These are phyloP conservation scores for Agapanthus africanus DNA, from an alignment of 106 monocot species.

Conservation along the genomic window DNA sequence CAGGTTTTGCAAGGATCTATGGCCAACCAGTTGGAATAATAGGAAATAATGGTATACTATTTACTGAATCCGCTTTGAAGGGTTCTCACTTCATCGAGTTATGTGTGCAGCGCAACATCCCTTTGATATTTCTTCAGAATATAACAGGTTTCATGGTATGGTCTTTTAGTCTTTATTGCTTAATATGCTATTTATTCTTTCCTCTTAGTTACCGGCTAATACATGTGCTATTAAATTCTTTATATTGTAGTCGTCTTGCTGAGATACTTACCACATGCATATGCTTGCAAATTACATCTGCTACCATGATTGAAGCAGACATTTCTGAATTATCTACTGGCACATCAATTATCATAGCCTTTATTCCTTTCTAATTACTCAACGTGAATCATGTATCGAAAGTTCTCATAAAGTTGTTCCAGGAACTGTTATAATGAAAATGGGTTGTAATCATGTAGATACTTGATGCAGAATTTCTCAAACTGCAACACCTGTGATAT, in stretches of 20 bases:
- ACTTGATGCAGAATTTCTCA: too few relatives aligned
- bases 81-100: conserved; percentile 92
- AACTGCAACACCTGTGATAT: too few relatives aligned
- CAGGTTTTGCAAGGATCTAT: conserved; percentile 94
- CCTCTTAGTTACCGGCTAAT: neutral
- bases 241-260: neutral
- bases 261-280: neutral
- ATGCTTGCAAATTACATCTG: neutral
- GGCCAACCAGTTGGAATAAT: conserved; percentile 95
- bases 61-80: conserved; percentile 96
- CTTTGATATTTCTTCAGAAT: conserved; percentile 98
- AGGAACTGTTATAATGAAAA: too few relatives aligned
- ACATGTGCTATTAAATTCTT: neutral
- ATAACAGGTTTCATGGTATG: conserved; percentile 99
- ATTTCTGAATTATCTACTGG: too few relatives aligned
- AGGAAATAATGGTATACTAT: conserved; percentile 96
- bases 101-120: conserved; percentile 94
- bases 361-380: too few relatives aligned
- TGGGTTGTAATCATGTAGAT: too few relatives aligned
- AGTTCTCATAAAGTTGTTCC: too few relatives aligned
- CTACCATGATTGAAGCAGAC: neutral
- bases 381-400: too few relatives aligned
- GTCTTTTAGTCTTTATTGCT: too few relatives aligned
- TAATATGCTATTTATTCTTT: neutral
- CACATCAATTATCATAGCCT: too few relatives aligned